Evolutionary conservation across 768 basidiomycete species (phyloP).

Genomic region (Hypholoma fasciculare): DNA sequence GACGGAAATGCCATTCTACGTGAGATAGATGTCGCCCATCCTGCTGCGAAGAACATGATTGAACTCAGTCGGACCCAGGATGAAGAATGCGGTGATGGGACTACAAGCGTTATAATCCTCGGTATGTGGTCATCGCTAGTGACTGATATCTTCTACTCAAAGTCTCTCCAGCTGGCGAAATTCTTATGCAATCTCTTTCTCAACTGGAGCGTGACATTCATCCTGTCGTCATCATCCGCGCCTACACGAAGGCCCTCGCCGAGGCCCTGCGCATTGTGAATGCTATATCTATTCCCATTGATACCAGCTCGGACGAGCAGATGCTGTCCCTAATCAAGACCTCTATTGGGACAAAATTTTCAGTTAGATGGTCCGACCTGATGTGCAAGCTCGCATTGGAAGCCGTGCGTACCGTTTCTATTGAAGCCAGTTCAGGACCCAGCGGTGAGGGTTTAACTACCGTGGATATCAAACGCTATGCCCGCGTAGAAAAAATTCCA

Average conservation of each 20-base stretch:
- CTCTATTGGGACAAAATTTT: constrained; percentile 98
- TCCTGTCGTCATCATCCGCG: constrained; percentile 97
- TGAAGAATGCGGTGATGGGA: constrained; percentile 98
- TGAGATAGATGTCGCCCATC: constrained; percentile 98
- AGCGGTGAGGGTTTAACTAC: constrained; percentile 71
- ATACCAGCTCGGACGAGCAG: constrained; percentile 79
- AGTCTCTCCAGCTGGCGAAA: constrained; percentile 75
- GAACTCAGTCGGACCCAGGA: constrained; percentile 97
- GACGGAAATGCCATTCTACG: constrained; percentile 99
- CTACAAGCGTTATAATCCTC: constrained; percentile 96
- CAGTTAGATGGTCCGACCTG: constrained; percentile 92
- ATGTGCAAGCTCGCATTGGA: constrained; percentile 96
- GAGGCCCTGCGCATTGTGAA: constrained; percentile 90
- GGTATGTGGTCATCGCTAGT: constrained; percentile 45
- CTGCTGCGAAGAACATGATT: constrained; percentile 99
- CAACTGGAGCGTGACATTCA: constrained; percentile 97
- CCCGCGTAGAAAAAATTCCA: constrained; percentile 95
- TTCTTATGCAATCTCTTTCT: constrained; percentile 90
- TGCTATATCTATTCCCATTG: constrained; percentile 86
- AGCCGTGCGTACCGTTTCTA: constrained; percentile 79
- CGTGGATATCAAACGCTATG: constrained; percentile 98
- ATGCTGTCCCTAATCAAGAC: constrained; percentile 98
- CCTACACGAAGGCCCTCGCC: constrained; percentile 94
- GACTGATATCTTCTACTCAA: not conserved
- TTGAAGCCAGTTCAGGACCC: not conserved